A percentile compares a stretch with the other conserved stretches of the same genome.
phyloP scores from a whole-genome alignment of 1,139 yeast genomes.

The Saccharomyces hybrid region DNA sequence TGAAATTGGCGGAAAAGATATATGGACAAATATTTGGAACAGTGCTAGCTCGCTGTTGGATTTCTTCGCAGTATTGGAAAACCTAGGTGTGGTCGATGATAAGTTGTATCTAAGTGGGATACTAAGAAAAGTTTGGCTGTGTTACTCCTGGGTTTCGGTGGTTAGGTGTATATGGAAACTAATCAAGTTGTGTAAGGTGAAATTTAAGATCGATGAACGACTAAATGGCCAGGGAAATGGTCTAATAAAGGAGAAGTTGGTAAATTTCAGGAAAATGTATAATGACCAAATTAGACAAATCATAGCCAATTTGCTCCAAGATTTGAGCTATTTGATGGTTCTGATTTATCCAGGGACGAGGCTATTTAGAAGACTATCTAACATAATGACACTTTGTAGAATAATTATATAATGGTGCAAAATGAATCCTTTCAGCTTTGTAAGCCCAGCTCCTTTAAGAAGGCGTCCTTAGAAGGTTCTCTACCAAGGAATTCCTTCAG shows the following conservation, averaged over 20 bases:
- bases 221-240: not conserved
- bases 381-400: not conserved
- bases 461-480: slow-evolving; percentile 64
- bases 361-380: not conserved
- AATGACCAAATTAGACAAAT: not conserved
- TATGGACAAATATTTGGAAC: not conserved
- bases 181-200: not conserved
- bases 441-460: slow-evolving; percentile 53
- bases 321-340: slow-evolving; percentile 3
- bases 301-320: not conserved
- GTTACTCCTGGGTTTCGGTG: not conserved
- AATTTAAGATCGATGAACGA: not conserved
- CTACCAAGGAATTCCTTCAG: slow-evolving; percentile 66
- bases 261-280: not conserved
- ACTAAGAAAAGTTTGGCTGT: not conserved
- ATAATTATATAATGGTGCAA: not conserved
- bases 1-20: not conserved
- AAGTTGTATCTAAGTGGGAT: not conserved
- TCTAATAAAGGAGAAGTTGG: not conserved
- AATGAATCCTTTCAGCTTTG: slow-evolving; percentile 1
- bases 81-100: not conserved
- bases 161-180: not conserved
- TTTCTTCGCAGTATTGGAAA: not conserved
- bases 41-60: not conserved
- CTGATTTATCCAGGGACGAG: not conserved